These are phyloP conservation scores for Phytophthora fragariaefolia DNA, from an alignment of 352 stramenopile genomes.

Conservation along the genomic window DNA sequence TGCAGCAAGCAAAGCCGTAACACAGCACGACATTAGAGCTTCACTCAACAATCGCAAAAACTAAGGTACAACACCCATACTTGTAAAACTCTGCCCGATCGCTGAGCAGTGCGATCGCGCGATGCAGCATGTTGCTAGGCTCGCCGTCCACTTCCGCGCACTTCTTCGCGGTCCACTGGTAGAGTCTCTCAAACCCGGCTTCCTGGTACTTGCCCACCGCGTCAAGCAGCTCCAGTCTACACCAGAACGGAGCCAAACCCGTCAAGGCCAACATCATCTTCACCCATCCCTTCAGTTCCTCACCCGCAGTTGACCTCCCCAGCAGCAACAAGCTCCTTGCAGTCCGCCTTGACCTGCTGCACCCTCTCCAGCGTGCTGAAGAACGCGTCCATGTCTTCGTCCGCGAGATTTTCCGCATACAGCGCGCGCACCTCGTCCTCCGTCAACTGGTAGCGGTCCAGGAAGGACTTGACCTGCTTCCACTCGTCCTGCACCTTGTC, in stretches of 20 bases:
- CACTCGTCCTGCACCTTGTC: constrained; percentile 54
- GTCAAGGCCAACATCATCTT: background rate
- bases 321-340: constrained; percentile 56
- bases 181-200: constrained; percentile 85
- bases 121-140: constrained; percentile 67
- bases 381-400: constrained; percentile 66
- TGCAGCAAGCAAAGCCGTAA: constrained; percentile 25
- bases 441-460: constrained; percentile 74
- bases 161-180: constrained; percentile 87
- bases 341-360: constrained; percentile 75
- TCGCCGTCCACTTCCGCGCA: constrained; percentile 76
- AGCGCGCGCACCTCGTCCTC: constrained; percentile 71
- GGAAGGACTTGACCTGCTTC: constrained; percentile 62
- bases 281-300: background rate
- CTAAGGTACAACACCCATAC: constrained; percentile 23
- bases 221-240: constrained; percentile 88
- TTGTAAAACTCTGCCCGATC: constrained; percentile 84
- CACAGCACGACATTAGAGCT: background rate
- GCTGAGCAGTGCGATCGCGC: constrained; percentile 67
- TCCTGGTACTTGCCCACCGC: constrained; percentile 83
- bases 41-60: background rate
- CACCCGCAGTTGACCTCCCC: constrained; percentile 57
- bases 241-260: background rate
- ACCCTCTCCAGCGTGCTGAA: constrained; percentile 76
- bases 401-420: constrained; percentile 41